Percentiles rank a stretch among this genome's conserved stretches.
These are phyloP conservation scores for Endogone sp. DNA, from an alignment of 192 early-diverging fungal genomes.

Conservation along the genomic window DNA sequence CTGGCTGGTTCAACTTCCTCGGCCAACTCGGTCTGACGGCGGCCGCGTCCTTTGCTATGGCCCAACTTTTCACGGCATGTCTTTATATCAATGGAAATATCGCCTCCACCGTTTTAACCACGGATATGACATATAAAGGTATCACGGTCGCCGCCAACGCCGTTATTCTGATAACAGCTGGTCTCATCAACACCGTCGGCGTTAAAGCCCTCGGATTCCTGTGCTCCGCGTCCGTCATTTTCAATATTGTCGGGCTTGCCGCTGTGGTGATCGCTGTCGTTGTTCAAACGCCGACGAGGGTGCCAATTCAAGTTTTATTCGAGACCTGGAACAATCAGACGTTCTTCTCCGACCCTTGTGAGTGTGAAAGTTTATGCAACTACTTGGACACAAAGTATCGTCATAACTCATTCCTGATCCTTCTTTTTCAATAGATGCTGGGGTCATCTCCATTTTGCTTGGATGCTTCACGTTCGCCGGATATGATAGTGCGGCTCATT, in stretches of 20 bases:
- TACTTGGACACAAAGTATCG: no score
- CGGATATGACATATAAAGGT: slow-evolving; percentile 9
- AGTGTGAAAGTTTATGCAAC: no score
- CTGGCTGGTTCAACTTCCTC: slow-evolving; percentile 41
- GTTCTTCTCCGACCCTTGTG: no score
- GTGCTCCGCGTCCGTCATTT: slow-evolving; percentile 28
- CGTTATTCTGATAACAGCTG: slow-evolving; percentile 36
- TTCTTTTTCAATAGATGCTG: no score
- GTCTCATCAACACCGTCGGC: slow-evolving; percentile 34
- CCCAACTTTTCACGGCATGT: slow-evolving; percentile 27
- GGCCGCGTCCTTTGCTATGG: slow-evolving; percentile 33
- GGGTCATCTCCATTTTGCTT: no score
- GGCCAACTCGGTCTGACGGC: slow-evolving; percentile 39
- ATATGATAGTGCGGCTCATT: no score
- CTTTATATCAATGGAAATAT: no score
- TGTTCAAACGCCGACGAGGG: slow-evolving; percentile 30
- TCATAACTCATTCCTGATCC: no score
- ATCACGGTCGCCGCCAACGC: slow-evolving; percentile 36
- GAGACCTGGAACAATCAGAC: no score
- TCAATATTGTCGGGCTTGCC: slow-evolving; percentile 28
- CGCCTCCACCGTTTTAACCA: slow-evolving; percentile 16
- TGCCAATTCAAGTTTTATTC: slow-evolving; percentile 14
- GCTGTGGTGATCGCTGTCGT: slow-evolving; percentile 27
- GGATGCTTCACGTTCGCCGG: no score
- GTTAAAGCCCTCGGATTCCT: slow-evolving; percentile 27